Percentiles rank a stretch among this genome's conserved stretches.
Conservation (phyloP, 2,329 filamentous ascomycete genomes). For the Ramularia collo-cygni region DNA sequence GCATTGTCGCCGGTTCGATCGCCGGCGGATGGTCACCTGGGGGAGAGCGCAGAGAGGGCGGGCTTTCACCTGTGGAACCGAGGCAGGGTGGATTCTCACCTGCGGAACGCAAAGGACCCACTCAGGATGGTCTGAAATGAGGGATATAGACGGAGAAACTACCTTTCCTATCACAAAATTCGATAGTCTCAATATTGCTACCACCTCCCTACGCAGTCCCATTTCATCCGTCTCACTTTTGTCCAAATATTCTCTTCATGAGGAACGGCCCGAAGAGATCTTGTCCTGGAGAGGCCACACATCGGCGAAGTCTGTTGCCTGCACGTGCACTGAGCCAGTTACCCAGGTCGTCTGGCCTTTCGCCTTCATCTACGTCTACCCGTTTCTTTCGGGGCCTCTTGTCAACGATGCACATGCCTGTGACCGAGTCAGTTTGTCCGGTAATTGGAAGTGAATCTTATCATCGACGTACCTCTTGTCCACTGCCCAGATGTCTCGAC, state of each 20-base stretch:
- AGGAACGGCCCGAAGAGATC: conserved; percentile 36
- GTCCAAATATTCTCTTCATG: conserved; percentile 22
- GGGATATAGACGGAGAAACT: too few species aligned
- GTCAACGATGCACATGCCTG: conserved; percentile 76
- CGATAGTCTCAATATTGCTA: too few species aligned
- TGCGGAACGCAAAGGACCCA: too few species aligned
- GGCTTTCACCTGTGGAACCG: too few species aligned
- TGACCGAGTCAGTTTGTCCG: conserved; percentile 29
- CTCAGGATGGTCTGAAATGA: too few species aligned
- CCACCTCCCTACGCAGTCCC: too few species aligned
- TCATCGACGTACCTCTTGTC: conserved; percentile 50
- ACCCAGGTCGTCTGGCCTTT: conserved; percentile 62
- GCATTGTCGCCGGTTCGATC: conserved; percentile 69
- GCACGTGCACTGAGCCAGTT: conserved; percentile 67
- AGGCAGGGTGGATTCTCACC: conserved; percentile 19
- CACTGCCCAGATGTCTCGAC: conserved; percentile 89
- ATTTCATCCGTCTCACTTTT: too few species aligned
- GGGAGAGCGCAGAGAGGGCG: conserved; percentile 47
- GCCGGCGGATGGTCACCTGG: conserved; percentile 65
- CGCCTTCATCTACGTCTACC: conserved; percentile 41
- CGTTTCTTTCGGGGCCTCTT: conserved; percentile 54
- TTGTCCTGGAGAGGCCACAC: conserved; percentile 62
- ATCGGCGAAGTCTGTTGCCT: conserved; percentile 75
- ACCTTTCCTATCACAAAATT: too few species aligned
- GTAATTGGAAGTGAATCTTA: too few species aligned